Base-by-base conservation (phyloP, 164 flowering plant species). In the Pachysandra terminalis region DNA sequence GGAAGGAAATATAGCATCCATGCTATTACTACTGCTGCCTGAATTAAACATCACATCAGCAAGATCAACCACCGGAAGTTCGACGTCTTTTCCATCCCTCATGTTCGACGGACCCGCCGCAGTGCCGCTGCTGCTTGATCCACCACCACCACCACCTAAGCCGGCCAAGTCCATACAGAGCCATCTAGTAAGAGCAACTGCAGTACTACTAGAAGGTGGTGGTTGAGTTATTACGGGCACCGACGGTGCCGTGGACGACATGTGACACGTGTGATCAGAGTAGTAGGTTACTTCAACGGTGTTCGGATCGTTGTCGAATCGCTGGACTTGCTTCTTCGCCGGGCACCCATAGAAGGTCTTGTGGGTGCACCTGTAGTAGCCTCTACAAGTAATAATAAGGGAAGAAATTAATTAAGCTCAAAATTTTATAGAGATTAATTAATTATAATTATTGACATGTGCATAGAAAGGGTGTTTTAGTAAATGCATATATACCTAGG, bases 21-120 rank as follows among this genome's bases (percentile, higher is more conserved):
- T 84, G 83, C 83, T 84, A 19, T 77, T 83, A 68, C 59, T 78
- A 73, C 87, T 81, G 60, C 86, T 85, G 73, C 88, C 88, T 0
- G 89, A 81, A 71, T 87, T 85, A 51, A 93, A 90, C 87, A 93
- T 84, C 4, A 54, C 84, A 63, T 84, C 88, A 13, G 86, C 92
- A 75, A 86, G 68, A 17, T 87, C 19, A 22, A 49, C 53, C 19
- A 49, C 53, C 2, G 53, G 53, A 16, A 9, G 15, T 16, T 49
- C 53, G 3, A 49, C 19, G 9, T 49, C 53, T 49, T 49, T 49
- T 19, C 53, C 16, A 13, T 49, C 53, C 15, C 53, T 12, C 19
- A 16, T 13, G 53, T 49, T 10, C 19, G 53, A 49, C 3, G 53
- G 53, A 49, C 53, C 53, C 19, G 53, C 17, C 16, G 13, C 53